Percentiles rank a stretch among this genome's conserved stretches.
Conservation (phyloP, 441 rosid species). For the Bocquillonia castaneifolia region DNA sequence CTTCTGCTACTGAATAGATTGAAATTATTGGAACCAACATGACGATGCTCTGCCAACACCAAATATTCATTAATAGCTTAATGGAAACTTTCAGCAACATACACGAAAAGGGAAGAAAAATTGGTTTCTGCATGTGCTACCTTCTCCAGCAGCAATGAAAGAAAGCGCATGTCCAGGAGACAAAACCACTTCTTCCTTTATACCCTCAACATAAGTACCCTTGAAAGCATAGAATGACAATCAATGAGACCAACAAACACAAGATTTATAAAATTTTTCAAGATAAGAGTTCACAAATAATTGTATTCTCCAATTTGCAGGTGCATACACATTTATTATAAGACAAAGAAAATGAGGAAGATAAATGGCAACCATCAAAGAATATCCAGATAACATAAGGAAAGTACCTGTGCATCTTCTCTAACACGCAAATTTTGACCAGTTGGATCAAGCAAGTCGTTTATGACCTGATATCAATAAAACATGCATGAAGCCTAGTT, state of each 20-base stretch:
- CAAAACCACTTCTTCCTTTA: conserved; percentile 97
- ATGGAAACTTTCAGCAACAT: conserved; percentile 6
- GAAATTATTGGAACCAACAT: conserved; percentile 98
- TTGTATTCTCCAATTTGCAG: background rate
- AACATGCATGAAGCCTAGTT: conserved; percentile 19
- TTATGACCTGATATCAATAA: conserved; percentile 71
- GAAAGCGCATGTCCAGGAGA: conserved; percentile 99
- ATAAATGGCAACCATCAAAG: background rate
- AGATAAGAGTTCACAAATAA: background rate
- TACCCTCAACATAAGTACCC: conserved; percentile 99
- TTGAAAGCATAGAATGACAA: conserved; percentile 27
- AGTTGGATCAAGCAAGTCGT: conserved; percentile 96
- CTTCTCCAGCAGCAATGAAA: conserved; percentile 99
- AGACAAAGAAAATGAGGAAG: background rate
- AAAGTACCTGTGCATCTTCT: conserved; percentile 89
- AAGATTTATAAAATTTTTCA: background rate
- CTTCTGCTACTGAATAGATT: conserved; percentile 97
- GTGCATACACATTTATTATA: background rate
- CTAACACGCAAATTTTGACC: conserved; percentile 97
- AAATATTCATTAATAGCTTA: conserved; percentile 21
- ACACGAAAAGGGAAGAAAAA: conserved; percentile 6
- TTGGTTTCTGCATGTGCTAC: conserved; percentile 31
- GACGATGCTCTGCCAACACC: conserved; percentile 85
- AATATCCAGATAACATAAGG: background rate
- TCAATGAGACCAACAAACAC: background rate